Conservation (phyloP, 2,329 filamentous ascomycete genomes). For the Apiospora phragmitis region DNA sequence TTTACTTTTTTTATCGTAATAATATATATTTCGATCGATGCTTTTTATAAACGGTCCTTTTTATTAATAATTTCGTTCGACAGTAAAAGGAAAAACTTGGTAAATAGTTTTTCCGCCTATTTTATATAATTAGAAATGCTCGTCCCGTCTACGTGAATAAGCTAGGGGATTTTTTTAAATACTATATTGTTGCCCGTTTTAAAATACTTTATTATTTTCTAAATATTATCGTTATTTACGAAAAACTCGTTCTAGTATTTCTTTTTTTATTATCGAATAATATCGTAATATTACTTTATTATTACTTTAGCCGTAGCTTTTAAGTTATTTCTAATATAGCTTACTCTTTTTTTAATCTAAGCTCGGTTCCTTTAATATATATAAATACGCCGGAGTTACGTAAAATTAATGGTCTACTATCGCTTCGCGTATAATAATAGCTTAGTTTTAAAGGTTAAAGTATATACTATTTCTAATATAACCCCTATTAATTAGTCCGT, state of each 20-base stretch:
- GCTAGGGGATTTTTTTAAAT: conserved; percentile 25
- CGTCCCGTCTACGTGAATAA: conserved; percentile 20
- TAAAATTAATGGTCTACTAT: conserved; percentile 31
- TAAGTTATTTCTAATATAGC: conserved; percentile 14
- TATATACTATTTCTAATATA: no score
- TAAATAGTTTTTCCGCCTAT: conserved; percentile 21
- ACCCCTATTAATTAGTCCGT: no score
- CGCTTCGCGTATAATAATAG: conserved; percentile 28
- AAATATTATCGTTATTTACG: conserved; percentile 28
- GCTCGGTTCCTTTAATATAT: conserved; percentile 29
- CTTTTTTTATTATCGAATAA: conserved; percentile 27
- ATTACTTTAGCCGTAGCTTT: conserved; percentile 24
- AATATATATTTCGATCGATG: conserved; percentile 11
- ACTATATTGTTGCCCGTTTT: conserved; percentile 19
- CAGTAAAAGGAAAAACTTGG: conserved; percentile 19
- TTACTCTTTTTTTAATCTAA: conserved; percentile 19
- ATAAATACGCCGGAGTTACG: conserved; percentile 27
- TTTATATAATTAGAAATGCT: conserved; percentile 16
- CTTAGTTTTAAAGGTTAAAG: no score
- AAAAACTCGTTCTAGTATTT: conserved; percentile 28
- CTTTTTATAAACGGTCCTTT: conserved; percentile 17
- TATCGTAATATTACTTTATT: conserved; percentile 26
- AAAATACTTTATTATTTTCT: conserved; percentile 30
- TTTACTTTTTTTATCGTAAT: no score
- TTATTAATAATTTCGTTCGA: conserved; percentile 19